Evolutionary conservation across 2,329 filamentous ascomycete species (phyloP).

Genomic region (Sarocladium strictum): DNA sequence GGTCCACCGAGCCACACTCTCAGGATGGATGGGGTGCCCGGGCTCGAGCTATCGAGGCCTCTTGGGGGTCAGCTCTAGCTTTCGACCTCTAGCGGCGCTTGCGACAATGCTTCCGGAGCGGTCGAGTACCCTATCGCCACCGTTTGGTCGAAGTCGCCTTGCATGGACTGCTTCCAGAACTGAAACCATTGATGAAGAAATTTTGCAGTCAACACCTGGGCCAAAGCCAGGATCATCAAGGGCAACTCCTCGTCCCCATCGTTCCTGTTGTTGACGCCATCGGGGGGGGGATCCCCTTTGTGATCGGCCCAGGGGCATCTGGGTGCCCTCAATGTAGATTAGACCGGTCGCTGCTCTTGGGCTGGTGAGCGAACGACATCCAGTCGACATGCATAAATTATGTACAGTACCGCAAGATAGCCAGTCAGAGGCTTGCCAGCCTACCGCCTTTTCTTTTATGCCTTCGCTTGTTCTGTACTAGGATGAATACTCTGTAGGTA

Average conservation of each 20-base stretch:
- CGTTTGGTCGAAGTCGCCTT: not conserved
- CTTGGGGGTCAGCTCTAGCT: not conserved
- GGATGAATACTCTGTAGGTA: too few species aligned
- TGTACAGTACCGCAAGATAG: too few species aligned
- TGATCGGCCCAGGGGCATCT: not conserved
- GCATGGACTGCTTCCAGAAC: not conserved
- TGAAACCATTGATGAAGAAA: not conserved
- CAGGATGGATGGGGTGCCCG: not conserved
- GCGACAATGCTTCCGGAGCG: not conserved
- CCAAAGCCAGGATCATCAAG: not conserved
- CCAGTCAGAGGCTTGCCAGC: too few species aligned
- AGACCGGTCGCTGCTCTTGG: not conserved
- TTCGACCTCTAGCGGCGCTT: not conserved
- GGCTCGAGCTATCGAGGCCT: slow-evolving; percentile 6
- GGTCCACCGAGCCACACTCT: slow-evolving; percentile 1
- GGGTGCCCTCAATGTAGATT: not conserved
- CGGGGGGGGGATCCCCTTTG: not conserved
- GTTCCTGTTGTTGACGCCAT: not conserved
- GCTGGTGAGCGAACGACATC: too few species aligned
- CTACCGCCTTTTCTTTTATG: too few species aligned
- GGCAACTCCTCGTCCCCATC: not conserved
- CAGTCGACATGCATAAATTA: too few species aligned
- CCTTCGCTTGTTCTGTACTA: too few species aligned
- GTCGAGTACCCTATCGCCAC: not conserved
- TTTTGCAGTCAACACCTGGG: not conserved